phyloP scores from a whole-genome alignment of 495 filamentous ascomycete species.

The Beverwykella pulmonaria region DNA sequence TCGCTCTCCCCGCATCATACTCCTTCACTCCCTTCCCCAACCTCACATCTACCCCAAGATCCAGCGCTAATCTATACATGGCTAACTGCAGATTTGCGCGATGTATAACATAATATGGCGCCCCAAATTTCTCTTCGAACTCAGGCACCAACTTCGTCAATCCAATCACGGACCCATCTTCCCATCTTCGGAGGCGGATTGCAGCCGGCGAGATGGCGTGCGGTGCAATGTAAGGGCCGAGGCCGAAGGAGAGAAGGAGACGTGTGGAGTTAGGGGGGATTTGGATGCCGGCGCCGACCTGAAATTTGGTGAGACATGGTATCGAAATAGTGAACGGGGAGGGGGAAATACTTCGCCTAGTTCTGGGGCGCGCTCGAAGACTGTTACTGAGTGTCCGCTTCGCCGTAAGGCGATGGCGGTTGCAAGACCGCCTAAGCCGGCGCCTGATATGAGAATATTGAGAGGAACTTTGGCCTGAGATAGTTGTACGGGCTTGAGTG shows the following conservation, averaged over 20 bases:
- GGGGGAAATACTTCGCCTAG: constrained; percentile 48
- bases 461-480: constrained; percentile 36
- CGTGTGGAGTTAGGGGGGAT: constrained; percentile 38
- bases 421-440: constrained; percentile 56
- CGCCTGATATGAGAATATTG: constrained; percentile 54
- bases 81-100: constrained; percentile 50
- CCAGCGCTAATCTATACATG: constrained; percentile 41
- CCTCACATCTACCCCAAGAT: constrained; percentile 60
- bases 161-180: constrained; percentile 49
- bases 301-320: background rate
- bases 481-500: background rate
- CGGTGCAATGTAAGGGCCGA: constrained; percentile 44
- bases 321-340: background rate
- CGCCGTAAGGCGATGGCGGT: constrained; percentile 53
- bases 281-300: constrained; percentile 41
- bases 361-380: constrained; percentile 52
- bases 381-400: constrained; percentile 52
- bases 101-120: constrained; percentile 53
- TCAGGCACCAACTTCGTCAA: constrained; percentile 47
- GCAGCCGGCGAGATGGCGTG: constrained; percentile 46
- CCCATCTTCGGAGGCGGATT: constrained; percentile 51
- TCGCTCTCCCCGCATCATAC: constrained; percentile 37
- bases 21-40: constrained; percentile 45
- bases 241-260: constrained; percentile 43
- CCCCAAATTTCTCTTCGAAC: constrained; percentile 44